Evolutionary conservation across 371 early-diverging fungal species (phyloP).

Genomic region (Mortierella sp.): DNA sequence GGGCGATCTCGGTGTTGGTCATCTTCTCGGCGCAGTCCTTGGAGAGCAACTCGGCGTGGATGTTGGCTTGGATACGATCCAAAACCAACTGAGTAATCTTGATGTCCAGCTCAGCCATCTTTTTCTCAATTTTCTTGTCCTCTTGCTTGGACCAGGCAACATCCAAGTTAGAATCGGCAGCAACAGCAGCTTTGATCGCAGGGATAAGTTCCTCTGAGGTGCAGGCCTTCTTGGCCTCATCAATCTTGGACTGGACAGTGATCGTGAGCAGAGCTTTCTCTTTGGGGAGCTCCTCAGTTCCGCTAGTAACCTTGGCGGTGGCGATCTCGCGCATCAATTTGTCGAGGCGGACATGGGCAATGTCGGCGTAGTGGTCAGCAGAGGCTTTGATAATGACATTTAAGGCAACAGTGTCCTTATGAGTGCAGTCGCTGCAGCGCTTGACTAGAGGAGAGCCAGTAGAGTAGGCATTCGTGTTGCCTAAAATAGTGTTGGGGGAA

Average conservation of each 20-base stretch:
- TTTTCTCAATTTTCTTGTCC: slow-evolving; percentile 39
- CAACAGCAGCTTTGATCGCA: slow-evolving; percentile 31
- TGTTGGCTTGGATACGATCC: slow-evolving; percentile 24
- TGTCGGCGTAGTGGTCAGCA: slow-evolving; percentile 33
- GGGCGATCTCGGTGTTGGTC: slow-evolving; percentile 42
- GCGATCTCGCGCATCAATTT: slow-evolving; percentile 6
- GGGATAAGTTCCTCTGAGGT: slow-evolving; percentile 21
- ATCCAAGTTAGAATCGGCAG: slow-evolving; percentile 28
- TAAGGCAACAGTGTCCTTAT: slow-evolving; percentile 23
- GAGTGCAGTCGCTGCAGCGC: slow-evolving; percentile 28
- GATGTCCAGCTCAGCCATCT: slow-evolving; percentile 29
- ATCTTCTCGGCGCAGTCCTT: slow-evolving; percentile 58
- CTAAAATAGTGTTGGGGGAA: not conserved
- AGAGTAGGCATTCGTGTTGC: not conserved
- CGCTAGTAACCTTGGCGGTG: slow-evolving; percentile 45
- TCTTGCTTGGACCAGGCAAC: slow-evolving; percentile 45
- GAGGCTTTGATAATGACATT: slow-evolving; percentile 22
- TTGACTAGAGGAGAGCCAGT: not conserved
- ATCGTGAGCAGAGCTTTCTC: slow-evolving; percentile 20
- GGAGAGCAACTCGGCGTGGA: slow-evolving; percentile 49
- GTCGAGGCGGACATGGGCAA: slow-evolving; percentile 26
- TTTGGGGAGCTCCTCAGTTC: slow-evolving; percentile 26
- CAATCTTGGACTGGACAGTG: slow-evolving; percentile 37
- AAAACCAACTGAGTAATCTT: slow-evolving; percentile 20
- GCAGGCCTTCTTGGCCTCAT: slow-evolving; percentile 41